These are phyloP conservation scores for Setaria italica DNA, from an alignment of 202 grass and related monocot genomes.

Conservation along the genomic window DNA sequence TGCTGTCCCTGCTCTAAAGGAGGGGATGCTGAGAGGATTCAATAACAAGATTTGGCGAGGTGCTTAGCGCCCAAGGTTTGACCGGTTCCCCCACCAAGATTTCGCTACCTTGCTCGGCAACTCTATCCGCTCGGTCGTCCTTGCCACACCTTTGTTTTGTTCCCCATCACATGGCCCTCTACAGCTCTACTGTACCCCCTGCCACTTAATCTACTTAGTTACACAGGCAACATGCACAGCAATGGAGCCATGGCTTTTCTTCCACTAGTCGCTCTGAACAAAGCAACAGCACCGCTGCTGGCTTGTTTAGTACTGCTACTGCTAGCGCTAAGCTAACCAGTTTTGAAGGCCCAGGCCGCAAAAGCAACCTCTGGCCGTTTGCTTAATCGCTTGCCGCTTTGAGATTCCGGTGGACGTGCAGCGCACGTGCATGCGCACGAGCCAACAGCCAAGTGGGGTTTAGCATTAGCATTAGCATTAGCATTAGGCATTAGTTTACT, in stretches of 20 bases:
- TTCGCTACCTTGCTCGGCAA: background rate
- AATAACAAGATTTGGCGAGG: background rate
- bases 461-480: too few species aligned
- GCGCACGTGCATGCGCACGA: constrained; percentile 40
- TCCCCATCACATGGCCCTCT: constrained; percentile 42
- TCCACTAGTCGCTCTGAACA: background rate
- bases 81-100: constrained; percentile 22
- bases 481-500: background rate
- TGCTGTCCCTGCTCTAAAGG: too few species aligned
- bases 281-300: background rate
- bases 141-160: background rate
- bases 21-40: background rate
- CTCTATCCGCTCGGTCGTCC: background rate
- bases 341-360: background rate
- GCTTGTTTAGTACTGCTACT: constrained; percentile 26
- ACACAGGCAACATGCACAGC: background rate
- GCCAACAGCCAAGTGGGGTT: background rate
- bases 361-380: background rate
- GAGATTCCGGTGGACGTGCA: background rate
- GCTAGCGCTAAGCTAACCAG: background rate
- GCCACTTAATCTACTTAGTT: background rate
- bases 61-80: constrained; percentile 51
- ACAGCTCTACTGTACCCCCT: background rate
- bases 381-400: constrained; percentile 1
- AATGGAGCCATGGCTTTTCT: background rate